Evolutionary conservation across 768 basidiomycete species (phyloP).

Genomic region (Pleurotus sapidus): DNA sequence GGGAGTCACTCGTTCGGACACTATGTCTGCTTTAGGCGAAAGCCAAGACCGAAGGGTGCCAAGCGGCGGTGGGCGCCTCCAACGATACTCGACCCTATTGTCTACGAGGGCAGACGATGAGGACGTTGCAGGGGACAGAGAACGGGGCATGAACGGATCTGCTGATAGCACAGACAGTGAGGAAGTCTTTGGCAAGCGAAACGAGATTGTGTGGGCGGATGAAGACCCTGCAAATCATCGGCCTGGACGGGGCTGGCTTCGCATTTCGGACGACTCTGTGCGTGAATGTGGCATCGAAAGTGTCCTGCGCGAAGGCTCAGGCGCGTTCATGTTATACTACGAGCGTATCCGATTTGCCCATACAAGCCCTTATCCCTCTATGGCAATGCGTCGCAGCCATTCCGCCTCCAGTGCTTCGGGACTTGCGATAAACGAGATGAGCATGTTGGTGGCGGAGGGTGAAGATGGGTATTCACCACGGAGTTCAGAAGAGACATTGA

Average conservation of each 20-base stretch:
- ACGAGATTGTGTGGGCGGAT: slow-evolving; percentile 54
- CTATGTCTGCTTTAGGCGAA: slow-evolving; percentile 88
- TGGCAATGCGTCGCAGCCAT: slow-evolving; percentile 3
- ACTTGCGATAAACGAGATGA: slow-evolving; percentile 13
- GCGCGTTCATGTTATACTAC: slow-evolving; percentile 95
- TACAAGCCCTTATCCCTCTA: slow-evolving; percentile 9
- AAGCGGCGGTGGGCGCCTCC: slow-evolving; percentile 37
- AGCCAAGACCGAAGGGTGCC: slow-evolving; percentile 52
- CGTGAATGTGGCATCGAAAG: slow-evolving; percentile 71
- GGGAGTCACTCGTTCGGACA: slow-evolving; percentile 94
- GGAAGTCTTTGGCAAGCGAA: slow-evolving; percentile 16
- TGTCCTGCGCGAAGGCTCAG: slow-evolving; percentile 68
- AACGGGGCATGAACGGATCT: slow-evolving; percentile 14
- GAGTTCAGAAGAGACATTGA: slow-evolving; percentile 67
- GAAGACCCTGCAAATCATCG: slow-evolving; percentile 27
- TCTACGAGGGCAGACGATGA: slow-evolving; percentile 38
- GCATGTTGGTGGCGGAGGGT: not conserved
- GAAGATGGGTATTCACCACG: slow-evolving; percentile 19
- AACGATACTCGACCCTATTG: slow-evolving; percentile 34
- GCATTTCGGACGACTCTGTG: slow-evolving; percentile 85
- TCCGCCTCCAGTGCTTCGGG: slow-evolving; percentile 12
- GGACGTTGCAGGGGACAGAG: slow-evolving; percentile 18
- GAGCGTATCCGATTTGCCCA: slow-evolving; percentile 47
- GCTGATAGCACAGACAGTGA: slow-evolving; percentile 3
- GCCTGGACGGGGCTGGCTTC: slow-evolving; percentile 75